These are phyloP conservation scores for Basidiobolus meristosporus DNA, from an alignment of 371 early-diverging fungal genomes.

Conservation along the genomic window DNA sequence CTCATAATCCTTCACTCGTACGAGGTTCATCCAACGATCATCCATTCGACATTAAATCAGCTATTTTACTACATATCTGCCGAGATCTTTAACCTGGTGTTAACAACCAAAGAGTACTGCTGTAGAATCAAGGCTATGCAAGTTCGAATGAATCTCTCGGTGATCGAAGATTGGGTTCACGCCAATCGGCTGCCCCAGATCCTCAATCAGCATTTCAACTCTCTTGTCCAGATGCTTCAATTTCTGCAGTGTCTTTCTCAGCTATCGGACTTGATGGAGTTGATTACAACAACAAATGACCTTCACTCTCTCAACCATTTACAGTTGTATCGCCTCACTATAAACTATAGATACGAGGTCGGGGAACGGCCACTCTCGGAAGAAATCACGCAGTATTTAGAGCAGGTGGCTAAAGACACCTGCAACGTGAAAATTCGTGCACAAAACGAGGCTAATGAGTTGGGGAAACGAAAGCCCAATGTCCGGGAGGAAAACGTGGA, in stretches of 20 bases:
- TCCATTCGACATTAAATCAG: constrained; percentile 46
- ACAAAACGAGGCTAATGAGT: constrained; percentile 11
- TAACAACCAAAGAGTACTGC: constrained; percentile 45
- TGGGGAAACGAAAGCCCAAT: constrained; percentile 6
- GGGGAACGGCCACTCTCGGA: constrained; percentile 46
- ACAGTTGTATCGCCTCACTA: constrained; percentile 48
- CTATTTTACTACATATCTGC: constrained; percentile 53
- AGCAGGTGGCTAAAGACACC: constrained; percentile 37
- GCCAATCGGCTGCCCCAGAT: constrained; percentile 21
- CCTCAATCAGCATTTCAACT: constrained; percentile 21
- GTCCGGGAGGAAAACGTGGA: not conserved
- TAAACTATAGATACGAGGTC: constrained; percentile 70
- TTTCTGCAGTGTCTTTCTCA: constrained; percentile 63
- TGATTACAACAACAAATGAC: constrained; percentile 43
- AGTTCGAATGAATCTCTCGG: constrained; percentile 64
- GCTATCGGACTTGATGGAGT: constrained; percentile 36
- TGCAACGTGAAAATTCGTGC: constrained; percentile 22
- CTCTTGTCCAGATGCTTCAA: constrained; percentile 62
- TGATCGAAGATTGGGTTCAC: constrained; percentile 69
- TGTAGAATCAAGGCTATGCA: constrained; percentile 66
- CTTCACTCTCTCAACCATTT: constrained; percentile 41
- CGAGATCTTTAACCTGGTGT: constrained; percentile 66
- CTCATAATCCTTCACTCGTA: constrained; percentile 30
- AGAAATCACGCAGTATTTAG: constrained; percentile 50
- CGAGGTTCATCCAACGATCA: constrained; percentile 46